Conservation (phyloP, 441 rosid genomes). For the Adansonia madagascariensis region DNA sequence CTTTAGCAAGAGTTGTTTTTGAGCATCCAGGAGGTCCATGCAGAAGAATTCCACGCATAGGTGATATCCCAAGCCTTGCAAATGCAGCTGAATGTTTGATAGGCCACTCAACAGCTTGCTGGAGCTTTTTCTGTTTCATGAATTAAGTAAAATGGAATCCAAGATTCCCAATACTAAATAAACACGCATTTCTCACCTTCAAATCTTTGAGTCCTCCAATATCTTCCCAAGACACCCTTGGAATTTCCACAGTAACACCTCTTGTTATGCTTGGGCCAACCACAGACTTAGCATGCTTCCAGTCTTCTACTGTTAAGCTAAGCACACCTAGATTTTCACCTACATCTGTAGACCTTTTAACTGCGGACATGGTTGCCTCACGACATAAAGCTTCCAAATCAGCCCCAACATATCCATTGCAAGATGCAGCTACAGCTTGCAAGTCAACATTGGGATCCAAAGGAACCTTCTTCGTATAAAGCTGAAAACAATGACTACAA, state of each 20-base stretch:
- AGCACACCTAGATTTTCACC: constrained; percentile 38
- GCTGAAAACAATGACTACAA: constrained; percentile 50
- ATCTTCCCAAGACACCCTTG: constrained; percentile 90
- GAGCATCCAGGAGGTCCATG: constrained; percentile 99
- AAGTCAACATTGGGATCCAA: constrained; percentile 62
- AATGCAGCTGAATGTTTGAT: constrained; percentile 77
- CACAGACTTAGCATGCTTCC: constrained; percentile 66
- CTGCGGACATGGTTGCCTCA: constrained; percentile 69
- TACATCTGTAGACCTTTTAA: constrained; percentile 52
- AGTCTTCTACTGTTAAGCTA: constrained; percentile 60
- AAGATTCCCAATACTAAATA: neutral
- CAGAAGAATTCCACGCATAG: constrained; percentile 81
- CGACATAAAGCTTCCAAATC: constrained; percentile 94
- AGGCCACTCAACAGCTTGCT: constrained; percentile 94
- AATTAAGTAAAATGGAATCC: constrained; percentile 24
- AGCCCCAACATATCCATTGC: constrained; percentile 94
- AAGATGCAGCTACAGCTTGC: constrained; percentile 70
- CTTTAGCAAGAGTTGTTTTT: constrained; percentile 95
- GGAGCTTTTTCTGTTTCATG: constrained; percentile 72
- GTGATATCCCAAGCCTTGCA: constrained; percentile 77
- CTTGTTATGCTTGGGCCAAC: constrained; percentile 92
- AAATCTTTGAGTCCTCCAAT: constrained; percentile 79
- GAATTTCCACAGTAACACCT: constrained; percentile 88
- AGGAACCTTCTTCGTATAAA: constrained; percentile 69
- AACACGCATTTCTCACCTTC: constrained; percentile 57